Percentiles rank a stretch among this genome's conserved stretches.
Evolutionary conservation across 371 early-diverging fungal genomes (phyloP).

Genomic region (Apophysomyces trapeziformis): DNA sequence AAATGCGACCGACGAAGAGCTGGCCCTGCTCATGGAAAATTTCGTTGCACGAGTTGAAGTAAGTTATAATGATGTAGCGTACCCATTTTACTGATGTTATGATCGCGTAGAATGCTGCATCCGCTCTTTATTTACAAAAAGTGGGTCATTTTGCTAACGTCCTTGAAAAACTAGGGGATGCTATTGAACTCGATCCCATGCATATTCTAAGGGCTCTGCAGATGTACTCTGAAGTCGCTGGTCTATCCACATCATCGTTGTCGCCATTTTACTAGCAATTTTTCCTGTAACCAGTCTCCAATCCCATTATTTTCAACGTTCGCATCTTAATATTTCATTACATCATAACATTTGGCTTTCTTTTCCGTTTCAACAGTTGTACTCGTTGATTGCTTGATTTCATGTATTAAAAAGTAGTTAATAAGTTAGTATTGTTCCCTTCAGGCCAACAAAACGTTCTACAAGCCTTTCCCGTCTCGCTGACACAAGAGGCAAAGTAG

Average conservation of each 20-base stretch:
- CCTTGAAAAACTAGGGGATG: constrained; percentile 62
- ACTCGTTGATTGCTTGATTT: neutral
- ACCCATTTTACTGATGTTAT: neutral
- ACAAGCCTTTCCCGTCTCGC: too few relatives aligned
- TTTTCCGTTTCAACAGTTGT: neutral
- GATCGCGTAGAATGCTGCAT: constrained; percentile 55
- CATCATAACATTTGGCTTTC: constrained; percentile 7
- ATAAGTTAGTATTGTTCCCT: too few relatives aligned
- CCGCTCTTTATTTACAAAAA: constrained; percentile 62
- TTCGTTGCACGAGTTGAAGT: constrained; percentile 57
- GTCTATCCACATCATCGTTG: constrained; percentile 14
- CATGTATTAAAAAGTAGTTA: constrained; percentile 4
- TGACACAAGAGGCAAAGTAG: too few relatives aligned
- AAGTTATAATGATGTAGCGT: constrained; percentile 6
- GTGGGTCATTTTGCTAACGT: constrained; percentile 59
- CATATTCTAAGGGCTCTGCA: constrained; percentile 66
- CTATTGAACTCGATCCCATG: constrained; percentile 58
- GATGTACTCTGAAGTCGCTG: constrained; percentile 59
- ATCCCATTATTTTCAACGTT: neutral
- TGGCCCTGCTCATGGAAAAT: constrained; percentile 51
- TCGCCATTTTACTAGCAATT: neutral
- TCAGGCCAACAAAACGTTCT: too few relatives aligned
- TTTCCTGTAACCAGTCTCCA: neutral
- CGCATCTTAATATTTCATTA: neutral
- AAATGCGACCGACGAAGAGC: constrained; percentile 54